Evolutionary conservation across 2,329 filamentous ascomycete genomes (phyloP).

Genomic region (Fusarium sp.): DNA sequence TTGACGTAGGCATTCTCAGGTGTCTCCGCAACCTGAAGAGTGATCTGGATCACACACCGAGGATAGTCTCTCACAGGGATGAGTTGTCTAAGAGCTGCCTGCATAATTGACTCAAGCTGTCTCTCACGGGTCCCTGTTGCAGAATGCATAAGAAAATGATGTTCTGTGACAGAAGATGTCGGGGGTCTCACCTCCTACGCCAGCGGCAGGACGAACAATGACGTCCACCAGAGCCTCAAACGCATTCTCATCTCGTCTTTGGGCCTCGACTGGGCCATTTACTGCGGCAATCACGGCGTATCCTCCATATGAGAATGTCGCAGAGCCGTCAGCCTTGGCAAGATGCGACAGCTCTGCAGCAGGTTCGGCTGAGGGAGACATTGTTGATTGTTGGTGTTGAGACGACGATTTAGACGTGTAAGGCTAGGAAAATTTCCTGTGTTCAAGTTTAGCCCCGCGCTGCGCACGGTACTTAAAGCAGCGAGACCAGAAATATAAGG

Average conservation of each 20-base stretch:
- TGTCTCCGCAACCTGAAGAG: slow-evolving; percentile 79
- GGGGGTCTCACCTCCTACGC: slow-evolving; percentile 76
- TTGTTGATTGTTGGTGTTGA: slow-evolving; percentile 49
- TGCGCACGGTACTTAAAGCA: background rate
- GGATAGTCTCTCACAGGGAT: slow-evolving; percentile 82
- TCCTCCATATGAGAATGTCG: slow-evolving; percentile 79
- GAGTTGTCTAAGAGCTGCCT: slow-evolving; percentile 78
- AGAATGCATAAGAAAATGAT: slow-evolving; percentile 38
- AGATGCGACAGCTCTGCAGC: slow-evolving; percentile 70
- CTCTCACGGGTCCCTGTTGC: slow-evolving; percentile 76
- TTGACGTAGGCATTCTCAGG: slow-evolving; percentile 76
- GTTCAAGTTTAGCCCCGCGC: slow-evolving; percentile 20
- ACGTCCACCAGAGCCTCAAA: slow-evolving; percentile 94
- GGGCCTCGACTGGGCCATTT: slow-evolving; percentile 93
- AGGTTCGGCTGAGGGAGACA: slow-evolving; percentile 63
- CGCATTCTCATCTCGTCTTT: slow-evolving; percentile 88
- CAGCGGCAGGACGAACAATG: slow-evolving; percentile 85
- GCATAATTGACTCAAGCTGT: slow-evolving; percentile 83
- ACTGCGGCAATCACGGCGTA: slow-evolving; percentile 88
- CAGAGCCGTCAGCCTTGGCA: slow-evolving; percentile 82
- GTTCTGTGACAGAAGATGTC: slow-evolving; percentile 3
- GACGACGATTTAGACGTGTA: slow-evolving; percentile 10
- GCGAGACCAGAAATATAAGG: background rate
- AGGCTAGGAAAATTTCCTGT: slow-evolving; percentile 38
- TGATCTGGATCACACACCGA: slow-evolving; percentile 82